Evolutionary conservation across 306 rosid genomes (phyloP).

Genomic region (Malus domestica): DNA sequence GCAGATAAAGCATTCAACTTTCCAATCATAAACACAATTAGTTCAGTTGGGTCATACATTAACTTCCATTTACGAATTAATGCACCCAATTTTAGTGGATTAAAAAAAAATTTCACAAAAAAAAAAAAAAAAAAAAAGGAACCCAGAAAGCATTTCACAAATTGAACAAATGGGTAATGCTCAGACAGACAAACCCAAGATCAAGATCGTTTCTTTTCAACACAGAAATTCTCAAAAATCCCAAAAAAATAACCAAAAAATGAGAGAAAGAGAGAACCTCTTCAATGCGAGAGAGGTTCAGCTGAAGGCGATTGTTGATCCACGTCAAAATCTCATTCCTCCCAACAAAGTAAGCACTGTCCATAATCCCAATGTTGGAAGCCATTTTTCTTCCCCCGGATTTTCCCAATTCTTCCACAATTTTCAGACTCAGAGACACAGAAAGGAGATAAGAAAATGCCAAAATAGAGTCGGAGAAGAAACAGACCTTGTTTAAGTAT

Average conservation of each 20-base stretch:
- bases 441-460: background rate
- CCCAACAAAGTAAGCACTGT: constrained; percentile 89
- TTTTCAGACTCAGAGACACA: background rate
- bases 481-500: background rate
- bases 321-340: constrained; percentile 88
- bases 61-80: background rate
- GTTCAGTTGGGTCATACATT: background rate
- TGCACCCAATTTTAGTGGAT: background rate
- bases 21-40: background rate
- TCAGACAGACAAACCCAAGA: constrained; percentile 2
- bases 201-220: constrained; percentile 12
- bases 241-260: background rate
- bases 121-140: background rate
- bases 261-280: constrained; percentile 35
- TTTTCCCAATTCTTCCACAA: constrained; percentile 11
- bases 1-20: background rate
- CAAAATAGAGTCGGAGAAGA: background rate
- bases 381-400: constrained; percentile 46
- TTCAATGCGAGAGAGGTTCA: constrained; percentile 82
- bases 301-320: constrained; percentile 86
- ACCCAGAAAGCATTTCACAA: background rate
- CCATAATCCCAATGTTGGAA: constrained; percentile 88
- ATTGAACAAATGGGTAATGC: background rate
- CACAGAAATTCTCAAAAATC: background rate
- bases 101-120: background rate